phyloP scores from a whole-genome alignment of 805 yeast genomes.

The Saccharomycopsis amapae region DNA sequence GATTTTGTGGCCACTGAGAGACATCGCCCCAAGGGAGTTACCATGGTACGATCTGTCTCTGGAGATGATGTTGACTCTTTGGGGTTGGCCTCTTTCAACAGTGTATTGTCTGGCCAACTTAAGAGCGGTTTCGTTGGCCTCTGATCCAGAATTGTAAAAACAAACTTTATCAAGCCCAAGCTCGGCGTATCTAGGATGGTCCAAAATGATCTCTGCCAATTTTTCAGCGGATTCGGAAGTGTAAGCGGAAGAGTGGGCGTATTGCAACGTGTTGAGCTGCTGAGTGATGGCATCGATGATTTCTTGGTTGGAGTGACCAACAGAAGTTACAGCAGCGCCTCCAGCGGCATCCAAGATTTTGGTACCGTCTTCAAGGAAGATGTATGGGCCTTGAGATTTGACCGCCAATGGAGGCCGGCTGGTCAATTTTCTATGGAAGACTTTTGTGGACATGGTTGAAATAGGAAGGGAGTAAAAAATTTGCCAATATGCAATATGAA shows the following conservation, averaged over 20 bases:
- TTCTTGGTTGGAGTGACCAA: constrained; percentile 39
- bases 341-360: constrained; percentile 27
- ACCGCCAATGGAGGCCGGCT: not conserved
- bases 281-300: constrained; percentile 33
- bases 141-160: constrained; percentile 54
- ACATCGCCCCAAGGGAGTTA: constrained; percentile 38
- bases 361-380: constrained; percentile 1
- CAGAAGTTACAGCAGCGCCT: constrained; percentile 44
- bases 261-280: constrained; percentile 22
- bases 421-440: not conserved
- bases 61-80: constrained; percentile 37
- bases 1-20: constrained; percentile 32
- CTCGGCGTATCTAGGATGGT: constrained; percentile 33
- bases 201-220: constrained; percentile 36
- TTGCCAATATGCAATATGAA: too few relatives aligned
- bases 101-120: constrained; percentile 46
- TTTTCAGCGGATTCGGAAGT: constrained; percentile 32
- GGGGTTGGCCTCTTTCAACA: constrained; percentile 35
- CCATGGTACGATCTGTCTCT: constrained; percentile 44
- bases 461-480: too few relatives aligned
- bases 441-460: not conserved
- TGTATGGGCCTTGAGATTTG: constrained; percentile 2
- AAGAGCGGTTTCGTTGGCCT: constrained; percentile 57
- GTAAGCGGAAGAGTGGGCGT: constrained; percentile 31
- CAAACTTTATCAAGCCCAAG: constrained; percentile 32